Percentiles rank a stretch among this genome's conserved stretches.
phyloP scores from a whole-genome alignment of 2,329 filamentous ascomycete genomes.

The Pestalotiopsis sp. region DNA sequence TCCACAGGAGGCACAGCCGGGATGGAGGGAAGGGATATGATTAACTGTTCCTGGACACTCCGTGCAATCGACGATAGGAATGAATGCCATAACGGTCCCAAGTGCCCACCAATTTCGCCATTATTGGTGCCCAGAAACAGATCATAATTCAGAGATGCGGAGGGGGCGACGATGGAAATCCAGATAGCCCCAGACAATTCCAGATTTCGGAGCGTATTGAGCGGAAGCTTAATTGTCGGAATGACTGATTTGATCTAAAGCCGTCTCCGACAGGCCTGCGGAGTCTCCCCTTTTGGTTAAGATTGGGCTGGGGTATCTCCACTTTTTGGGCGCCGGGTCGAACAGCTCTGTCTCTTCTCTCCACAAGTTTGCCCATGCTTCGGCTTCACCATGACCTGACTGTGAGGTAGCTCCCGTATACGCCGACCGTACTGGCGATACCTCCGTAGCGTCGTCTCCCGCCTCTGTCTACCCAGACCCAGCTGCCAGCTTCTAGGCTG shows the following conservation, averaged over 20 bases:
- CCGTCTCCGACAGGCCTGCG: not conserved
- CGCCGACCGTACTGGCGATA: not conserved
- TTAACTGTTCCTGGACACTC: not conserved
- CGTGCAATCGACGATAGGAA: not conserved
- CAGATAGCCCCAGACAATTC: not conserved
- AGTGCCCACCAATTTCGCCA: not conserved
- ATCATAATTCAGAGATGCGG: not conserved
- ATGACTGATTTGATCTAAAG: not conserved
- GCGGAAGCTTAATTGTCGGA: not conserved
- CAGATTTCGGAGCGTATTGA: not conserved
- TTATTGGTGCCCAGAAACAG: not conserved
- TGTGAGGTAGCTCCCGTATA: not conserved
- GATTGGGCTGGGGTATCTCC: not conserved
- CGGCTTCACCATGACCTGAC: not conserved
- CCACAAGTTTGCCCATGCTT: not conserved
- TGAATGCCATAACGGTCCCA: not conserved
- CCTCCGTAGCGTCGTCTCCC: not conserved
- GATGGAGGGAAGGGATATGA: not conserved
- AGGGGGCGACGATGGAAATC: not conserved
- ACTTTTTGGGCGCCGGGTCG: not conserved
- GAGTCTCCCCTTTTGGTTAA: not conserved
- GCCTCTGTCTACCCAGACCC: not conserved
- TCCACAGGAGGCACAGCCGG: not conserved
- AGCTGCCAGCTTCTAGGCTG: not conserved
- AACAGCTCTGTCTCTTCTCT: not conserved